Base-by-base conservation (phyloP, 2,329 filamentous ascomycete genomes). In the Teratosphaeria epicoccoides region DNA sequence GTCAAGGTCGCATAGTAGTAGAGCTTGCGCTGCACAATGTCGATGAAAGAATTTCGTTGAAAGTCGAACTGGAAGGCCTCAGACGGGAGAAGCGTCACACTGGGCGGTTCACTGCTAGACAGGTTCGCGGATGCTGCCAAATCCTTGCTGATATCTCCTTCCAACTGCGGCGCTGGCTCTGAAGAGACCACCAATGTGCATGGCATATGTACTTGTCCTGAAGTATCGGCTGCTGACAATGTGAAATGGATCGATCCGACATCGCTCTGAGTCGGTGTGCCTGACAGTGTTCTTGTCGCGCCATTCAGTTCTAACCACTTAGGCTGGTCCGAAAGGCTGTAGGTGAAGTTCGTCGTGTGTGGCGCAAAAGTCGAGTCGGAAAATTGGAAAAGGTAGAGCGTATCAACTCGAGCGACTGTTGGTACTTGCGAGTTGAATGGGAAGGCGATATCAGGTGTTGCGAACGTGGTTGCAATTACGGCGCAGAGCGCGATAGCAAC, bases 401-500 rank as follows among this genome's bases (percentile, higher is more conserved):
- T 65, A 40, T 77, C 79, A 53, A 86, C 74, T 57, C 85, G 79
- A 20, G 87, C 88, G 49, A 90, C 84, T 3, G 85, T 84, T 26
- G 88, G 88, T 1, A 94, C 77, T 67, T 95, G 89, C 2, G 87
- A 83, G 68, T 93, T 94, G 67, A 95, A 76, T 0, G 88, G 88
- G 60, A 90, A 91, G 46, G 73, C 73, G 49, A 71, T 62, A 44
- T 67, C 65, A 17, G 70, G 69, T 23, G 55, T 57, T 51, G 67
- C 66, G 33, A 28, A 47, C 40, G 53, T 49, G 26, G 52, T 51
- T 22, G 46, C 37, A 49, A 55, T 47, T n/a, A 56, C 46, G 50
- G 43, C 53, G 56, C 52, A 54, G 24, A 57, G 40, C 29, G 47
- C 50, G 53, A 51, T 58, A 49, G 47, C 23, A 29, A 46, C 24